A percentile compares a stretch with the other conserved stretches of the same genome.
These are phyloP conservation scores for Pseudogymnoascus sp. DNA, from an alignment of 2,329 filamentous ascomycete species.

Conservation along the genomic window DNA sequence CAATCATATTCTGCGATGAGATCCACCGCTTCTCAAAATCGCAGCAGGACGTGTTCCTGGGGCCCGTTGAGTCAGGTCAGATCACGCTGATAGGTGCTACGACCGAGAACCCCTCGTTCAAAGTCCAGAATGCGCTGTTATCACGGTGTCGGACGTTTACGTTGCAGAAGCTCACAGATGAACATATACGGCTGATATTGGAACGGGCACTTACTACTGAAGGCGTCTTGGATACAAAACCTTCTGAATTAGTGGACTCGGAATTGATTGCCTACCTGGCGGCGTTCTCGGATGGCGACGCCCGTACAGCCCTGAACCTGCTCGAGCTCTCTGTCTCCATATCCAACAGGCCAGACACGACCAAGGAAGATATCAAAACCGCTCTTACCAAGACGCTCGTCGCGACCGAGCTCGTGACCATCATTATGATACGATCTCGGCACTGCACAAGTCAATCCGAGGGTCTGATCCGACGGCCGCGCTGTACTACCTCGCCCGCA, in stretches of 20 bases:
- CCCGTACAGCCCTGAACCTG: constrained; percentile 84
- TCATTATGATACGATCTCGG: constrained; percentile 96
- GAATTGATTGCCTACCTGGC: constrained; percentile 77
- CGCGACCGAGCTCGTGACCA: constrained; percentile 89
- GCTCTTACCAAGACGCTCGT: constrained; percentile 86
- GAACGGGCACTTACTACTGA: constrained; percentile 65
- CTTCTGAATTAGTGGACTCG: constrained; percentile 60
- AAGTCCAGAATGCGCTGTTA: constrained; percentile 78
- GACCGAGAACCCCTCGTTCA: constrained; percentile 95
- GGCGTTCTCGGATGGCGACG: constrained; percentile 84
- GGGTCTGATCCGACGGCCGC: constrained; percentile 81
- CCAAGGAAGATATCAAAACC: constrained; percentile 70
- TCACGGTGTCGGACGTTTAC: constrained; percentile 90
- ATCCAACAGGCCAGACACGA: constrained; percentile 57
- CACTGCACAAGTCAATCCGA: constrained; percentile 92
- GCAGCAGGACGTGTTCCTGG: constrained; percentile 92
- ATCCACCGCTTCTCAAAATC: constrained; percentile 69
- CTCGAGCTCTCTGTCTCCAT: constrained; percentile 83
- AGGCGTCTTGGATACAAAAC: constrained; percentile 37
- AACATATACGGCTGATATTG: constrained; percentile 68
- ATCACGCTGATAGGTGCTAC: constrained; percentile 92
- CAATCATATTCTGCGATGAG: constrained; percentile 96
- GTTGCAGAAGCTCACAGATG: constrained; percentile 64
- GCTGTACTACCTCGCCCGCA: constrained; percentile 89
- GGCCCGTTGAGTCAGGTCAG: constrained; percentile 82